Conservation (phyloP, 768 basidiomycete species). For the Arthromyces matolae region DNA sequence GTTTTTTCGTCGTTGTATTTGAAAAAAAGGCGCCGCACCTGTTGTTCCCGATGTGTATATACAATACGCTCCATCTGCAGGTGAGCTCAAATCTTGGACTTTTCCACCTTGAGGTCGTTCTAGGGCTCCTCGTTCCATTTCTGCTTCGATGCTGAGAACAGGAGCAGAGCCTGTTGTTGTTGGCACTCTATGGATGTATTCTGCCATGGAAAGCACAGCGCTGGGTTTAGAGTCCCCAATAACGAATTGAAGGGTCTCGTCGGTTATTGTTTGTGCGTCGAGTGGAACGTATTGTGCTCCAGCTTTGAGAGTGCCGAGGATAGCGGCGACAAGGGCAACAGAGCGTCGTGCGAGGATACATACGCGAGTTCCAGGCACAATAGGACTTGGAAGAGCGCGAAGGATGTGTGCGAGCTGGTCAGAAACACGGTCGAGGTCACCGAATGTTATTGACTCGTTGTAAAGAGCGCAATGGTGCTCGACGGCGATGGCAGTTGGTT, state of each 20-base stretch:
- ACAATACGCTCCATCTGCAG: conserved; percentile 49
- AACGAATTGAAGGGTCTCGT: conserved; percentile 50
- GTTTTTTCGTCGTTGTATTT: too few relatives aligned
- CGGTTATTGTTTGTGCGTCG: conserved; percentile 56
- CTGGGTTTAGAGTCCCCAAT: conserved; percentile 41
- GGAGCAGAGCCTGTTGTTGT: conserved; percentile 17
- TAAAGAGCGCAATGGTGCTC: conserved; percentile 39
- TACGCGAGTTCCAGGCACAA: conserved; percentile 47
- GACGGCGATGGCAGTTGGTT: conserved; percentile 44
- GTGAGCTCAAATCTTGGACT: conserved; percentile 33
- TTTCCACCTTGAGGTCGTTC: conserved; percentile 27
- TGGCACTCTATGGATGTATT: conserved; percentile 37
- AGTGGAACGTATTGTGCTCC: conserved; percentile 58
- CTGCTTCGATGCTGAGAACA: conserved; percentile 30
- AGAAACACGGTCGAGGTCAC: conserved; percentile 45
- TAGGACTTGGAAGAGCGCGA: conserved; percentile 31
- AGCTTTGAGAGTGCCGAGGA: conserved; percentile 52
- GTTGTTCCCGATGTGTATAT: conserved; percentile 58
- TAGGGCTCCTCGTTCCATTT: conserved; percentile 26
- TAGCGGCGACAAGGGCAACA: conserved; percentile 48
- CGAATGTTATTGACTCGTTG: conserved; percentile 41
- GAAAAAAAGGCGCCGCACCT: conserved; percentile 7
- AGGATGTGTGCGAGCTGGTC: conserved; percentile 45
- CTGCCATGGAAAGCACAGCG: conserved; percentile 39
- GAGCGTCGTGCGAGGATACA: conserved; percentile 54